Evolutionary conservation across 352 stramenopile genomes (phyloP), one percentile per base, ranked within the genome.

Genomic region (Phytopythium kandeliae): DNA sequence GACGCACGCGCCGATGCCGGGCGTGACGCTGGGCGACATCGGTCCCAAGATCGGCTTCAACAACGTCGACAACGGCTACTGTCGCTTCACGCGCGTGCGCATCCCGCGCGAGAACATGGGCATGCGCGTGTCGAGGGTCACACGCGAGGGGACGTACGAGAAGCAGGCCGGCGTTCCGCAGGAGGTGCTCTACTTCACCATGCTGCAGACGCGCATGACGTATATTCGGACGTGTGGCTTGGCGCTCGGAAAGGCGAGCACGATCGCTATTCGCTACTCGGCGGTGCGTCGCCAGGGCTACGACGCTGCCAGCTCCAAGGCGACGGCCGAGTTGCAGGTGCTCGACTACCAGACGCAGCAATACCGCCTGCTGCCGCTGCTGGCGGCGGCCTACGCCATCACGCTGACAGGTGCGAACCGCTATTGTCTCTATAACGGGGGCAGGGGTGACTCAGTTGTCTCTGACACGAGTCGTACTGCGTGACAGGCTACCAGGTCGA

Each of bases 301-400:
- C 40, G 63, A 87, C 44, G 71, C 65, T 16, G 85, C 74, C 42
- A 56, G 66, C 1, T 85, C 76, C 43, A 61, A 72, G 1, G 54
- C 63, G 0, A 78, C 66, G 24, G 63, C 68, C 2, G 92, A 98
- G 65, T 49, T 88, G 19, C 91, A 96, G 58, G 85, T 98, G 55
- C 66, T 98, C 37, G 92, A 98, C 57, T 98, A 98, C 63, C 89
- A 93, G 48, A 90, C 92, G 63, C 94, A 98, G 66, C 93, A 98
- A 65, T 95, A 98, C 68, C 88, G 94, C 19, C 73, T 98, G 15
- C 76, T 98, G 31, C 92, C 94, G 28, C 65, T 97, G 36, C 60
- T 98, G 31, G 94, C 94, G 13, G 72, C 77, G 7, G 86, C 89
- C 12, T 98, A 97, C 60, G 92, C 87, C 74, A 96, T 75, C 79